A percentile compares a stretch with the other conserved stretches of the same genome.
Conservation (phyloP, 1,284 basidiomycete species). For the Psilocybe mexicana region DNA sequence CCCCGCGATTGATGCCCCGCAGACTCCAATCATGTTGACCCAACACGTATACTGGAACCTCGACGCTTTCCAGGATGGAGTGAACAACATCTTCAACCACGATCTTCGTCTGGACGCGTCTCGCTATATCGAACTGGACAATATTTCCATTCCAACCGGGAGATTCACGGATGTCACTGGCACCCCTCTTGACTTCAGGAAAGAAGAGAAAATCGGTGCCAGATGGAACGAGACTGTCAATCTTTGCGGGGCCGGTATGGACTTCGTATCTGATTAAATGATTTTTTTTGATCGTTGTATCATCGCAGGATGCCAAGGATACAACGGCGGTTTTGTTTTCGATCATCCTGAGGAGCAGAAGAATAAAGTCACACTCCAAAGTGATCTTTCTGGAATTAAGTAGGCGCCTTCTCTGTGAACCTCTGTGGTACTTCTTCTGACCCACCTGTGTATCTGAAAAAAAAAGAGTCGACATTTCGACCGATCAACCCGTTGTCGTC, state of each 20-base stretch:
- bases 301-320: conserved; percentile 38
- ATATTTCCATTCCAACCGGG: conserved; percentile 51
- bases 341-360: conserved; percentile 30
- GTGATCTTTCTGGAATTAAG: conserved; percentile 51
- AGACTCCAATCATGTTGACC: conserved; percentile 61
- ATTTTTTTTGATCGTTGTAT: background rate
- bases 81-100: conserved; percentile 46
- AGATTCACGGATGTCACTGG: conserved; percentile 40
- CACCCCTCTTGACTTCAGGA: conserved; percentile 49
- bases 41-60: conserved; percentile 61
- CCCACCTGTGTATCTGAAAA: background rate
- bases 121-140: conserved; percentile 45
- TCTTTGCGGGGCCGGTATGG: conserved; percentile 36
- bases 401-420: conserved; percentile 17
- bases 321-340: conserved; percentile 50
- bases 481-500: conserved; percentile 52
- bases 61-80: conserved; percentile 52
- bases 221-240: conserved; percentile 43
- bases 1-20: background rate
- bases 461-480: conserved; percentile 48
- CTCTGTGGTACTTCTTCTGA: background rate
- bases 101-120: conserved; percentile 43
- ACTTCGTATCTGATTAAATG: conserved; percentile 15
- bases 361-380: conserved; percentile 41
- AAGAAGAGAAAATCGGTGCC: conserved; percentile 39